Percentiles rank a stretch among this genome's conserved stretches.
phyloP scores from a whole-genome alignment of 2,329 filamentous ascomycete genomes.

The Laburnicola sp. region DNA sequence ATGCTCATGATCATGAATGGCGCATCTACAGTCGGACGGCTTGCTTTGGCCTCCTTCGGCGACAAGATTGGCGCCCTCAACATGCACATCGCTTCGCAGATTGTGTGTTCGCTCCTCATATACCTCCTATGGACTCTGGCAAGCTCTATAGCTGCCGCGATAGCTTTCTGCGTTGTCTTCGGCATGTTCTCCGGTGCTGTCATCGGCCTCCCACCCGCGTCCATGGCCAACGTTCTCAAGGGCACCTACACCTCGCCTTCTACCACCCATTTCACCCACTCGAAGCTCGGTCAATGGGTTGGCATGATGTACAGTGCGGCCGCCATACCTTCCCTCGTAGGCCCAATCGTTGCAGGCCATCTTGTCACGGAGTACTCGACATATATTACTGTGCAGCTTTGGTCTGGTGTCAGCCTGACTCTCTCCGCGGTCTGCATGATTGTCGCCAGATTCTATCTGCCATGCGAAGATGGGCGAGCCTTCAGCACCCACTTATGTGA shows the following conservation, averaged over 20 bases:
- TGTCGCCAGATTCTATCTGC: constrained; percentile 36
- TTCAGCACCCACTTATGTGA: constrained; percentile 21
- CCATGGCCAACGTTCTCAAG: constrained; percentile 51
- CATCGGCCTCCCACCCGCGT: constrained; percentile 56
- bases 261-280: constrained; percentile 30
- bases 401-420: constrained; percentile 50
- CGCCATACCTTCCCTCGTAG: constrained; percentile 50
- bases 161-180: constrained; percentile 55
- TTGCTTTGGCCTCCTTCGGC: constrained; percentile 50
- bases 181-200: constrained; percentile 54
- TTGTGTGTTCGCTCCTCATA: constrained; percentile 48
- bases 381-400: constrained; percentile 53
- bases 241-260: constrained; percentile 38
- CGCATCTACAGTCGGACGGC: constrained; percentile 51
- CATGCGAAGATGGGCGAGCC: constrained; percentile 32
- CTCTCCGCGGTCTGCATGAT: constrained; percentile 49
- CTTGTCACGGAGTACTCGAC: constrained; percentile 47
- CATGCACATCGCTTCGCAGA: constrained; percentile 50
- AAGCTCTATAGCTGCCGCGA: constrained; percentile 42
- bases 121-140: constrained; percentile 51
- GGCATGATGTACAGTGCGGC: constrained; percentile 57
- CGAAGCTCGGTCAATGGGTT: constrained; percentile 55
- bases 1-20: constrained; percentile 57
- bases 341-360: constrained; percentile 53
- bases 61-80: constrained; percentile 52